Percentiles rank a stretch among this genome's conserved stretches.
These are phyloP conservation scores for Jasminum sambac DNA, from an alignment of 257 asterid species.

Conservation along the genomic window DNA sequence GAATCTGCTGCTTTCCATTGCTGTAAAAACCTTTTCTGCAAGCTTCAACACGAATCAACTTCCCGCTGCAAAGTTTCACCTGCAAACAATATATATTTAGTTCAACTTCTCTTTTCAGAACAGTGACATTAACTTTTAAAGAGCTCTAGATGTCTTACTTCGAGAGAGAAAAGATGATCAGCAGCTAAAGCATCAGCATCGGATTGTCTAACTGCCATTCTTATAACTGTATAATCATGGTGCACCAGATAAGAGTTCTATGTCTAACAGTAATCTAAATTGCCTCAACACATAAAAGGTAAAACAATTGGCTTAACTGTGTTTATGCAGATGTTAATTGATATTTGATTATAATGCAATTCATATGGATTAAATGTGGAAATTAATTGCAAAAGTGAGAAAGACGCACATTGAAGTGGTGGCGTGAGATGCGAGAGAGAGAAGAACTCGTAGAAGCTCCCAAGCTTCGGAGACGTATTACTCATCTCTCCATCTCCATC, in stretches of 20 bases:
- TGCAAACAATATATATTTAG: slow-evolving; percentile 38
- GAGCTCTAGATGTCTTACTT: slow-evolving; percentile 50
- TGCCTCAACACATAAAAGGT: background rate
- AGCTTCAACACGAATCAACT: slow-evolving; percentile 68
- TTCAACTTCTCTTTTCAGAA: background rate
- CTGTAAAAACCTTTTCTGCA: slow-evolving; percentile 74
- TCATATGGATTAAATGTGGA: background rate
- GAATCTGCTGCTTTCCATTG: slow-evolving; percentile 76
- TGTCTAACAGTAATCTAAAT: background rate
- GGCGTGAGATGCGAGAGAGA: slow-evolving; percentile 98
- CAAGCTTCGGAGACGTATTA: slow-evolving; percentile 76
- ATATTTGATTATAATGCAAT: background rate
- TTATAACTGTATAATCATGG: slow-evolving; percentile 56
- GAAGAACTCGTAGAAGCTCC: slow-evolving; percentile 93
- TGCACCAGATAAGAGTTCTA: background rate
- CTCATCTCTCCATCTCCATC: slow-evolving; percentile 87
- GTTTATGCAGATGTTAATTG: background rate
- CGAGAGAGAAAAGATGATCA: slow-evolving; percentile 78
- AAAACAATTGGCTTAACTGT: background rate
- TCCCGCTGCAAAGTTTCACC: slow-evolving; percentile 91
- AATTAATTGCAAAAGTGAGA: slow-evolving; percentile 12
- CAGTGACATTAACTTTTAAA: background rate
- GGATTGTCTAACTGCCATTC: slow-evolving; percentile 51
- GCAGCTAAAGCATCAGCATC: slow-evolving; percentile 43
- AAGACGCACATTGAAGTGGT: slow-evolving; percentile 77